Conservation (phyloP, 1,284 basidiomycete genomes). For the Cryptococcus amylolentus region DNA sequence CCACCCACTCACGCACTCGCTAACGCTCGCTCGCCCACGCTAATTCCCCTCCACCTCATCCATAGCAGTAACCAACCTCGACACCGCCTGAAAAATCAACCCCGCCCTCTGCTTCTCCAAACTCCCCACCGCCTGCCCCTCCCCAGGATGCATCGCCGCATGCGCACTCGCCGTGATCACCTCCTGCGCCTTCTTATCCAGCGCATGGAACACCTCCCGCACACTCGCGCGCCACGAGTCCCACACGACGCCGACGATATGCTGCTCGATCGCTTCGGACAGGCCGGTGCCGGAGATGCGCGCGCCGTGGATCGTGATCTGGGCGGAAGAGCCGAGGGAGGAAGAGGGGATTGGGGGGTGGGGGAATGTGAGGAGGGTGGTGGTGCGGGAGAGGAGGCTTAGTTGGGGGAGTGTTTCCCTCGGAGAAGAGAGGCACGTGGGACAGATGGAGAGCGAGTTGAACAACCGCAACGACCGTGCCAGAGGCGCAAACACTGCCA, state of each 20-base stretch:
- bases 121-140: constrained; percentile 9
- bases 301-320: constrained; percentile 46
- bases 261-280: constrained; percentile 47
- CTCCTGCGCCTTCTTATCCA: constrained; percentile 46
- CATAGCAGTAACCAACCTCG: constrained; percentile 47
- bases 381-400: constrained; percentile 45
- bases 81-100: constrained; percentile 47
- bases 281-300: constrained; percentile 44
- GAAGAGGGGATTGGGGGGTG: constrained; percentile 40
- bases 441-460: constrained; percentile 38
- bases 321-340: constrained; percentile 34
- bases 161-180: constrained; percentile 31
- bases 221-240: constrained; percentile 48
- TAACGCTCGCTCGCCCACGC: not conserved
- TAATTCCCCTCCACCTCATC: constrained; percentile 42
- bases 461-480: constrained; percentile 43
- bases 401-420: constrained; percentile 49
- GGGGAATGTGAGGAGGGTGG: constrained; percentile 46
- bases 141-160: constrained; percentile 6
- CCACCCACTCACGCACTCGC: no score
- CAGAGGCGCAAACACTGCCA: constrained; percentile 41
- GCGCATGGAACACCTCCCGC: constrained; percentile 42
- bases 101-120: constrained; percentile 47
- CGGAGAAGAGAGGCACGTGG: constrained; percentile 39
- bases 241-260: constrained; percentile 50